Evolutionary conservation across 176 grass and related monocot genomes (phyloP).

Genomic region (Miscanthus lutarioriparius): DNA sequence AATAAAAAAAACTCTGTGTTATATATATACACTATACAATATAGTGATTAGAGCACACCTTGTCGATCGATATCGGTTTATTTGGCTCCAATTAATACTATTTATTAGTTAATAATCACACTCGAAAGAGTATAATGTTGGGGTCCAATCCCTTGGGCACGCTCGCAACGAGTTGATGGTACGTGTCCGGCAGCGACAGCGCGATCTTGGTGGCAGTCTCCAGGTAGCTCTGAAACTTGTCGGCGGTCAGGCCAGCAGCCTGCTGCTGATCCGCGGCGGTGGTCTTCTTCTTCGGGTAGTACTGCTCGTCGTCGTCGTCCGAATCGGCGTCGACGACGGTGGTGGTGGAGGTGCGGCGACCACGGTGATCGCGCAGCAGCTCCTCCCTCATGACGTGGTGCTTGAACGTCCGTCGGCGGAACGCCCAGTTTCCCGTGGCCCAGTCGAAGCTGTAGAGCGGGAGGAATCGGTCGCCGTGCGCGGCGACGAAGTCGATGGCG

Average conservation of each 20-base stretch:
- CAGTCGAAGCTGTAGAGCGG: constrained; percentile 74
- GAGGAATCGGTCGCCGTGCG: constrained; percentile 74
- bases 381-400: constrained; percentile 41
- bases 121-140: constrained; percentile 32
- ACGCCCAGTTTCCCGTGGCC: constrained; percentile 71
- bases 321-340: background rate
- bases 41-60: background rate
- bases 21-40: background rate
- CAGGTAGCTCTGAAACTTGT: constrained; percentile 36
- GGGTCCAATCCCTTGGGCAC: constrained; percentile 44
- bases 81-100: background rate
- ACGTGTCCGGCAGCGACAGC: constrained; percentile 39
- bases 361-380: constrained; percentile 19
- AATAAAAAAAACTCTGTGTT: background rate
- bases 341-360: background rate
- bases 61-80: background rate
- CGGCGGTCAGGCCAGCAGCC: background rate
- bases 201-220: constrained; percentile 36
- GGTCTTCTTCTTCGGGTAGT: background rate
- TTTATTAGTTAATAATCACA: background rate
- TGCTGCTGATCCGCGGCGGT: background rate
- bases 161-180: background rate
- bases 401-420: constrained; percentile 47
- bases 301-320: background rate
- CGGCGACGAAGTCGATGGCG: constrained; percentile 68